Percentiles rank a stretch among this genome's conserved stretches.
Conservation (phyloP, 2,329 filamentous ascomycete genomes). For the Thelonectria blattea region DNA sequence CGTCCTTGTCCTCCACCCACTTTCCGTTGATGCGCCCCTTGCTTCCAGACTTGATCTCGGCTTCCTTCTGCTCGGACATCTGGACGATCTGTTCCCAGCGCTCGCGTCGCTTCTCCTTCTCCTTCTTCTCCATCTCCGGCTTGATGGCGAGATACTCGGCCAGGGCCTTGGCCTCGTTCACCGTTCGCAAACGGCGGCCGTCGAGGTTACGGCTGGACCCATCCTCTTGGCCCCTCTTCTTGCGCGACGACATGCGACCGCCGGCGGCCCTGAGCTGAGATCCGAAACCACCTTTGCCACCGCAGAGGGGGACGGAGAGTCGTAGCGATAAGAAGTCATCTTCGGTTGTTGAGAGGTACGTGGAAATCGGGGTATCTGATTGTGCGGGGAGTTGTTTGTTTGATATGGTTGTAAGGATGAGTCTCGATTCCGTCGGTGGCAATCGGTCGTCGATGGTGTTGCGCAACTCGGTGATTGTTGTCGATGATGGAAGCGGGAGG, state of each 20-base stretch:
- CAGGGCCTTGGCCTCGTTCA: slow-evolving; percentile 92
- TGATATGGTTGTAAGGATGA: slow-evolving; percentile 82
- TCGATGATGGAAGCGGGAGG: slow-evolving; percentile 71
- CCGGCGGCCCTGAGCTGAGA: slow-evolving; percentile 96
- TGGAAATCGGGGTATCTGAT: slow-evolving; percentile 62
- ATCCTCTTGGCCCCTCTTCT: slow-evolving; percentile 84
- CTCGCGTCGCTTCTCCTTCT: slow-evolving; percentile 84
- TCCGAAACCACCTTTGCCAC: slow-evolving; percentile 97
- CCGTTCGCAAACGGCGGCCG: slow-evolving; percentile 85
- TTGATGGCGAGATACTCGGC: slow-evolving; percentile 96
- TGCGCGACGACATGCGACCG: slow-evolving; percentile 95
- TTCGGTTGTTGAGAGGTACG: slow-evolving; percentile 61
- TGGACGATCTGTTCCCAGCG: slow-evolving; percentile 91
- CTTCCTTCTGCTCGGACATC: slow-evolving; percentile 79
- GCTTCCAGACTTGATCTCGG: slow-evolving; percentile 78
- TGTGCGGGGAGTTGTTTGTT: slow-evolving; percentile 70
- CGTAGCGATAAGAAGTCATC: slow-evolving; percentile 83
- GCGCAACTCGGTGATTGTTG: slow-evolving; percentile 72
- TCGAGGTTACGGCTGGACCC: slow-evolving; percentile 93
- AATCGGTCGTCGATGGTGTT: slow-evolving; percentile 66
- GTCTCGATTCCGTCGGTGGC: slow-evolving; percentile 61
- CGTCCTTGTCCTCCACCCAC: slow-evolving; percentile 95
- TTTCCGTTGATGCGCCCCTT: slow-evolving; percentile 80
- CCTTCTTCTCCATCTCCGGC: slow-evolving; percentile 94
- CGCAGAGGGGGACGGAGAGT: slow-evolving; percentile 78